Evolutionary conservation across 495 filamentous ascomycete species (phyloP), one percentile per base, ranked within the genome.

Genomic region (Xylaria scruposa): DNA sequence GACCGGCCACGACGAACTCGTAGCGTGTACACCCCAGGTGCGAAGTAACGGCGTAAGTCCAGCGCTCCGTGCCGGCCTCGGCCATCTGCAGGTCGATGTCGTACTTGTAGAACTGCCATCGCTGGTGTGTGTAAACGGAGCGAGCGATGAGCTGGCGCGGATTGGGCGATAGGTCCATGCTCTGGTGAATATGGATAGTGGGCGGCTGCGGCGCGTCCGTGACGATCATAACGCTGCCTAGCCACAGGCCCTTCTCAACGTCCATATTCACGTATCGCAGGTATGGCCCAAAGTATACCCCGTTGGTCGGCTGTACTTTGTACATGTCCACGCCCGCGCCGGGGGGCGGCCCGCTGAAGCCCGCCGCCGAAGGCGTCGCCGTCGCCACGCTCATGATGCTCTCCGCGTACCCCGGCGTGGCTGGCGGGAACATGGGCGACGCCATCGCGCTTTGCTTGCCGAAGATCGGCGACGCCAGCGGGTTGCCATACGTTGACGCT

Each of bases 201-300:
- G 97, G 96, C 8, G 96, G 94, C 74, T 97, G 94, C n/a, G 91
- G 92, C 24, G 91, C 90, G 77, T 97, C 95, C 1, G 95, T 97
- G 15, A 98, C 90, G 31, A 99, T 89, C 78, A 89, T 77, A 71
- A 88, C 87, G 70, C 86, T 87, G 12, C 94, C 94, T 13, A 95
- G 81, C 96, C 96, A 99, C 42, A 95, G 73, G 2, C 97, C 96
- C 75, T 90, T 91, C 78, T 98, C 95, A 44, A 98, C 76, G 70
- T 99, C 93, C 95, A 99, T 98, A 77, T 99, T 99, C 5, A 93
- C 93, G 77, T 99, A 99, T 72, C 95, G 86, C 53, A 99, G 85
- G 79, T 98, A 98, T 0, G 96, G 96, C 1, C 96, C 96, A 80
- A 99, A 98, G 79, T 98, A 99, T 19, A 98, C 96, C n/a, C 94